phyloP scores from a whole-genome alignment of 1,284 basidiomycete species.

The Afroboletus lepidellus region DNA sequence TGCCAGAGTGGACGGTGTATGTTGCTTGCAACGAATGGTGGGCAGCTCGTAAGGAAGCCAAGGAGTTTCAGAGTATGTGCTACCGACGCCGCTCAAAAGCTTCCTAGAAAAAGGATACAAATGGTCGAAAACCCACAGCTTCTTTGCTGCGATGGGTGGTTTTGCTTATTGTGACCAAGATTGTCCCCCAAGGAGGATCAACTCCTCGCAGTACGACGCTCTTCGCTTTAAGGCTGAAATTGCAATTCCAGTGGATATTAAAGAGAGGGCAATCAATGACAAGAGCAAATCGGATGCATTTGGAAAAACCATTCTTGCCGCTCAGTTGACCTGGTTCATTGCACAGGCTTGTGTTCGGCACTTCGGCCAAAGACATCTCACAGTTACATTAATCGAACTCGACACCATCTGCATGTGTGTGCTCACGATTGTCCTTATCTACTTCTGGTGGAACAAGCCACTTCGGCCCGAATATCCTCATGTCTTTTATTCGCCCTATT shows the following conservation, averaged over 20 bases:
- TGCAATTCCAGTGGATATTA: neutral
- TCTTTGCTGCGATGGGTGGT: neutral
- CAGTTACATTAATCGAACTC: neutral
- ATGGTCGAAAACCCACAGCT: neutral
- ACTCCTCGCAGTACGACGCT: neutral
- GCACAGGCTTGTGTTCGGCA: neutral
- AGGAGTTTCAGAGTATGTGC: neutral
- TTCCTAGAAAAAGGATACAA: too few species aligned
- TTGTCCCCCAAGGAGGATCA: neutral
- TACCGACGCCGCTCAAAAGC: too few species aligned
- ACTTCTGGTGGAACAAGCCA: constrained; percentile 3
- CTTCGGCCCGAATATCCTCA: neutral
- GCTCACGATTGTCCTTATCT: neutral
- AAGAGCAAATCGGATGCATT: neutral
- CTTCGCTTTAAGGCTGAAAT: neutral
- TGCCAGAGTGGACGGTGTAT: neutral
- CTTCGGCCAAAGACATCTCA: neutral
- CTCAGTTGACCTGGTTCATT: neutral
- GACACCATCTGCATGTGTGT: neutral
- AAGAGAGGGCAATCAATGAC: neutral
- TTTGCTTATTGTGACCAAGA: neutral
- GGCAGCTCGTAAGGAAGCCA: neutral
- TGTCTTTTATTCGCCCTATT: neutral
- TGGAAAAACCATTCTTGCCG: neutral
- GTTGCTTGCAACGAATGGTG: neutral